Percentiles rank a stretch among this genome's conserved stretches.
Evolutionary conservation across 1,284 basidiomycete genomes (phyloP).

Genomic region (Xerocomus nothofagi): DNA sequence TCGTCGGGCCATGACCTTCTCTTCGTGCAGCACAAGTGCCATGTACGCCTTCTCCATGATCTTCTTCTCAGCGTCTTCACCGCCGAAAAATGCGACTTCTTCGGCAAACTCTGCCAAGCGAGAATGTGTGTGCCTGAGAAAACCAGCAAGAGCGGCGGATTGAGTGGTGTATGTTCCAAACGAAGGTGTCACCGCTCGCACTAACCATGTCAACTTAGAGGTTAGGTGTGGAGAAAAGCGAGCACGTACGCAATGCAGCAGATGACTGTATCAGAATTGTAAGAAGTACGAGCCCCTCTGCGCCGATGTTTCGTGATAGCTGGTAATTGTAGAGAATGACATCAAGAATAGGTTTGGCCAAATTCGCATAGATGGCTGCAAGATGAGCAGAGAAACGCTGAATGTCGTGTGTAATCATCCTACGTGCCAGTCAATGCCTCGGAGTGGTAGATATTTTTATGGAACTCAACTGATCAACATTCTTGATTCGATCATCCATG

Average conservation of each 20-base stretch:
- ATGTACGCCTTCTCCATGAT: slow-evolving; percentile 92
- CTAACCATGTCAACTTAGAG: slow-evolving; percentile 40
- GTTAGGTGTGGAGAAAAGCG: neutral
- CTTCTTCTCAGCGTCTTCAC: slow-evolving; percentile 91
- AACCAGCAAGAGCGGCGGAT: slow-evolving; percentile 85
- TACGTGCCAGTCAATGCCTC: slow-evolving; percentile 31
- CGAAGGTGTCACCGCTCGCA: slow-evolving; percentile 87
- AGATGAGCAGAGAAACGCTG: slow-evolving; percentile 91
- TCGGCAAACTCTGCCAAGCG: slow-evolving; percentile 93
- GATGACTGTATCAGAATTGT: slow-evolving; percentile 84
- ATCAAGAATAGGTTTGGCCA: slow-evolving; percentile 92
- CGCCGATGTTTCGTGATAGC: slow-evolving; percentile 90
- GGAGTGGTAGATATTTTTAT: neutral
- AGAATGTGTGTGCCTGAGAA: slow-evolving; percentile 89
- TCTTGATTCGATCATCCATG: slow-evolving; percentile 93
- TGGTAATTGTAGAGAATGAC: slow-evolving; percentile 97
- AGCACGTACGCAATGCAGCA: slow-evolving; percentile 70
- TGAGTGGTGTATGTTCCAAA: slow-evolving; percentile 90
- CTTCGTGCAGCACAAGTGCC: slow-evolving; percentile 86
- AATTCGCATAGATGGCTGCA: slow-evolving; percentile 91
- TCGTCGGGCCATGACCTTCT: slow-evolving; percentile 75
- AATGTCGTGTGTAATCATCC: slow-evolving; percentile 95
- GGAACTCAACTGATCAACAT: slow-evolving; percentile 81
- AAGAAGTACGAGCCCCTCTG: slow-evolving; percentile 86
- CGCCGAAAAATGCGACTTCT: slow-evolving; percentile 92